Percentiles rank a stretch among this genome's conserved stretches.
Conservation (phyloP, 2,329 filamentous ascomycete species). For the Talaromyces sp. region DNA sequence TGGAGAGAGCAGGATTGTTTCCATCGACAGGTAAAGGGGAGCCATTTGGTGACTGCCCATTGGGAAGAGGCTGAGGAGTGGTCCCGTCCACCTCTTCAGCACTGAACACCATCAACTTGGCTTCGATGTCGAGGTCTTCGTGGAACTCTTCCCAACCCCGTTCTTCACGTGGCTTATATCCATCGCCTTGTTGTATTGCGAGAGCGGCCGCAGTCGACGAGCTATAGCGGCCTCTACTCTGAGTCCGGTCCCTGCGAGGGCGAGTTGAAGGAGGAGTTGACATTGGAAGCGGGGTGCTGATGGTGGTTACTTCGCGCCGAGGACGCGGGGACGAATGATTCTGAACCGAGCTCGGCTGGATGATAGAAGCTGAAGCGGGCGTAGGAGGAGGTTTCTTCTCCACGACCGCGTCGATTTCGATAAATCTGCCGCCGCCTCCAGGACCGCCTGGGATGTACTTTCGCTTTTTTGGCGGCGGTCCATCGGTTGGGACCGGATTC, state of each 20-base stretch:
- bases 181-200: constrained; percentile 84
- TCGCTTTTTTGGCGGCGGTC: constrained; percentile 63
- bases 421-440: constrained; percentile 76
- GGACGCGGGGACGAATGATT: constrained; percentile 45
- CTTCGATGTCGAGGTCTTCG: constrained; percentile 85
- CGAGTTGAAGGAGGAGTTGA: constrained; percentile 34
- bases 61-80: constrained; percentile 27
- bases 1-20: constrained; percentile 32
- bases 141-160: constrained; percentile 98
- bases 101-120: constrained; percentile 68
- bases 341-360: constrained; percentile 33
- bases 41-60: constrained; percentile 22
- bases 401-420: constrained; percentile 58
- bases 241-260: constrained; percentile 36
- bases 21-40: constrained; percentile 21
- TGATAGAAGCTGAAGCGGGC: constrained; percentile 31
- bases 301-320: constrained; percentile 44
- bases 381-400: constrained; percentile 52
- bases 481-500: constrained; percentile 32
- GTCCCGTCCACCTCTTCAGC: constrained; percentile 79
- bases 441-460: constrained; percentile 82
- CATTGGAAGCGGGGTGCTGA: constrained; percentile 19
- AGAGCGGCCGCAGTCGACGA: constrained; percentile 81
- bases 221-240: constrained; percentile 63
- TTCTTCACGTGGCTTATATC: constrained; percentile 95